Percentiles rank a stretch among this genome's conserved stretches.
phyloP scores from a whole-genome alignment of 139 green algal genomes.

The Bryopsis sp. region DNA sequence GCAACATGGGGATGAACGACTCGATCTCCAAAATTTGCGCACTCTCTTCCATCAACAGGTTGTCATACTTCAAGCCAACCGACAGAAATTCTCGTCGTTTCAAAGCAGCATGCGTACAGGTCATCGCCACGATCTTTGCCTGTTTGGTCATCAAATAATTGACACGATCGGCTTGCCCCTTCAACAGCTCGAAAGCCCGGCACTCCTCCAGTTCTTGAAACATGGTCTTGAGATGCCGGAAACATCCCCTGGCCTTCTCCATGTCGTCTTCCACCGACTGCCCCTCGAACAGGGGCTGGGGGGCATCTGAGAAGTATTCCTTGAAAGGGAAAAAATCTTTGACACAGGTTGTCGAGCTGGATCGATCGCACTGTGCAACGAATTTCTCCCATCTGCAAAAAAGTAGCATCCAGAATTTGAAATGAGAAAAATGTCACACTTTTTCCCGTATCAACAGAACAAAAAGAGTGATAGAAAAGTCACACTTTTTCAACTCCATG shows the following conservation, averaged over 20 bases:
- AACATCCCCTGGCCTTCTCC: slow-evolving; percentile 69
- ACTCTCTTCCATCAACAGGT: slow-evolving; percentile 95
- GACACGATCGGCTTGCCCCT: slow-evolving; percentile 74
- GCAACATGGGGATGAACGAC: slow-evolving; percentile 96
- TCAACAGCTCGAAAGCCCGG: slow-evolving; percentile 94
- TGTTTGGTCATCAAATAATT: slow-evolving; percentile 97
- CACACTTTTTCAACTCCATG: too few relatives aligned
- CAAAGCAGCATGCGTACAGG: slow-evolving; percentile 94
- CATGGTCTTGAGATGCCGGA: slow-evolving; percentile 77
- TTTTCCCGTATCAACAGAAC: too few relatives aligned
- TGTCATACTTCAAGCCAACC: slow-evolving; percentile 94
- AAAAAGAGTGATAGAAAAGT: too few relatives aligned
- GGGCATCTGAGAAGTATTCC: slow-evolving; percentile 79
- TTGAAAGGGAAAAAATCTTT: slow-evolving; percentile 83
- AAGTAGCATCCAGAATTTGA: slow-evolving; percentile 6
- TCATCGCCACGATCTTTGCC: slow-evolving; percentile 99
- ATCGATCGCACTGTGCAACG: slow-evolving; percentile 22
- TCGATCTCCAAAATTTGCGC: slow-evolving; percentile 98
- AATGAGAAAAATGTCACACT: neutral
- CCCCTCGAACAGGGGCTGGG: slow-evolving; percentile 61
- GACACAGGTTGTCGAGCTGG: slow-evolving; percentile 34
- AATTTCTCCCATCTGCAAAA: slow-evolving; percentile 65
- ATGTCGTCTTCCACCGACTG: slow-evolving; percentile 45
- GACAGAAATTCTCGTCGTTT: slow-evolving; percentile 93
- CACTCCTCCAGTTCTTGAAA: slow-evolving; percentile 96